phyloP scores from a whole-genome alignment of 805 yeast genomes.

The Suhomyces sp. region DNA sequence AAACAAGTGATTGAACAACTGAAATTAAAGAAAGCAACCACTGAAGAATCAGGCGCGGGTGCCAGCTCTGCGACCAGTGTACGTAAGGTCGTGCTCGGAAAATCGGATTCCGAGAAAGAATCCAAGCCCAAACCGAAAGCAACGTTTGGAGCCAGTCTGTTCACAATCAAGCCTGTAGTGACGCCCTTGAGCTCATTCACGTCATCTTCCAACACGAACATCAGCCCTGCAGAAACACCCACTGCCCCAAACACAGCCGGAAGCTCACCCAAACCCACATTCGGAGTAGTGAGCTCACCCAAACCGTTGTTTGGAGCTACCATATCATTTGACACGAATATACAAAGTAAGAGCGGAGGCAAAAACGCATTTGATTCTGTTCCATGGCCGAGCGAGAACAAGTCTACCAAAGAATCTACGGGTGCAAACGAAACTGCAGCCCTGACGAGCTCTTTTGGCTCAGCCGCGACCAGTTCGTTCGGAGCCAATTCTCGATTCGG shows the following conservation, averaged over 20 bases:
- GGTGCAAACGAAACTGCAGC: neutral
- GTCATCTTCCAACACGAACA: neutral
- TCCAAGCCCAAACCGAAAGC: constrained; percentile 10
- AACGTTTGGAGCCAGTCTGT: constrained; percentile 14
- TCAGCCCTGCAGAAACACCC: constrained; percentile 7
- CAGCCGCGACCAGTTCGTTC: constrained; percentile 27
- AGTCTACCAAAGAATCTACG: neutral
- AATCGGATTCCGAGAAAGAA: neutral
- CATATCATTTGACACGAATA: constrained; percentile 36
- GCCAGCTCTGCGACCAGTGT: neutral
- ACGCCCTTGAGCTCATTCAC: constrained; percentile 11
- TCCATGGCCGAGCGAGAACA: constrained; percentile 11
- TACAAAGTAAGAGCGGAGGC: constrained; percentile 20
- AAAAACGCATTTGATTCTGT: constrained; percentile 26
- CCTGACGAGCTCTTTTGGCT: neutral
- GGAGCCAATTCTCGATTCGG: constrained; percentile 48
- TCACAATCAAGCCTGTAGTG: constrained; percentile 8
- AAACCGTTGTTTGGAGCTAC: constrained; percentile 41
- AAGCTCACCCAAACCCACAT: constrained; percentile 8
- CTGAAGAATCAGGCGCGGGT: neutral
- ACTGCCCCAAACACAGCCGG: constrained; percentile 11
- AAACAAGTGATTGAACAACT: neutral
- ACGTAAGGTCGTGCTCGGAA: neutral
- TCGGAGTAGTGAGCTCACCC: constrained; percentile 4
- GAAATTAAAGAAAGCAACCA: neutral